Conservation (phyloP, 1,139 yeast species). For the Candida pseudocylindracea region DNA sequence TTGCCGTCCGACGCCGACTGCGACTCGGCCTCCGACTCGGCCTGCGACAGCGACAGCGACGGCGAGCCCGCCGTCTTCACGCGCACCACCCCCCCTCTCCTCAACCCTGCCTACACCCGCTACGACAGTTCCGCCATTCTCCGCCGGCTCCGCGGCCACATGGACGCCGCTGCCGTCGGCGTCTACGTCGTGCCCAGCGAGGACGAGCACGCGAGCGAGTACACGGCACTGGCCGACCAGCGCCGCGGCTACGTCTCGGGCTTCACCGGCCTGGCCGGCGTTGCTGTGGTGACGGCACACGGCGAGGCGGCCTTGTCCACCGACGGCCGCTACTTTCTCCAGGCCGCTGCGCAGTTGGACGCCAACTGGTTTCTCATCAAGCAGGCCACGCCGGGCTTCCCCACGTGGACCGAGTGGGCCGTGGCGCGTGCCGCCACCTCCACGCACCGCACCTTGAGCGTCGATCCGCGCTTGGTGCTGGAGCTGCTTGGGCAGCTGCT, state of each 20-base stretch:
- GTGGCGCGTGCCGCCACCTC: constrained; percentile 1
- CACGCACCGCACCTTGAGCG: too few species aligned
- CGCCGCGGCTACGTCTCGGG: constrained; percentile 27
- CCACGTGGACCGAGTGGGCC: constrained; percentile 16
- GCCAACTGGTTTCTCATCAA: constrained; percentile 15
- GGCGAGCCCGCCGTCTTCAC: too few species aligned
- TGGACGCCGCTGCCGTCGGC: constrained; percentile 18
- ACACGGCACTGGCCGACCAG: constrained; percentile 26
- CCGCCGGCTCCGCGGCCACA: constrained; percentile 12
- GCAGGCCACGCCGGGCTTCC: constrained; percentile 14
- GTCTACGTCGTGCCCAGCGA: constrained; percentile 36
- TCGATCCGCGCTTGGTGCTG: too few species aligned
- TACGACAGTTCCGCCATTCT: constrained; percentile 4
- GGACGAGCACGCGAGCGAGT: constrained; percentile 36
- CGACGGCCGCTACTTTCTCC: constrained; percentile 32
- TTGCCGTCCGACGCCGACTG: too few species aligned
- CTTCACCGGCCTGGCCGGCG: constrained; percentile 36
- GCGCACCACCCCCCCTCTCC: too few species aligned
- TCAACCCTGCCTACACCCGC: too few species aligned
- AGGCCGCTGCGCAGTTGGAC: constrained; percentile 20
- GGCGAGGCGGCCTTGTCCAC: constrained; percentile 29
- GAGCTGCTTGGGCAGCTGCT: constrained; percentile 11
- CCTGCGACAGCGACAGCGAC: too few species aligned
- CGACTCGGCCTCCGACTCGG: too few species aligned
- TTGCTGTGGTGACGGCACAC: constrained; percentile 21